A percentile compares a stretch with the other conserved stretches of the same genome.
phyloP scores from a whole-genome alignment of 2,329 filamentous ascomycete genomes.

The Aspergillus viridinutans region DNA sequence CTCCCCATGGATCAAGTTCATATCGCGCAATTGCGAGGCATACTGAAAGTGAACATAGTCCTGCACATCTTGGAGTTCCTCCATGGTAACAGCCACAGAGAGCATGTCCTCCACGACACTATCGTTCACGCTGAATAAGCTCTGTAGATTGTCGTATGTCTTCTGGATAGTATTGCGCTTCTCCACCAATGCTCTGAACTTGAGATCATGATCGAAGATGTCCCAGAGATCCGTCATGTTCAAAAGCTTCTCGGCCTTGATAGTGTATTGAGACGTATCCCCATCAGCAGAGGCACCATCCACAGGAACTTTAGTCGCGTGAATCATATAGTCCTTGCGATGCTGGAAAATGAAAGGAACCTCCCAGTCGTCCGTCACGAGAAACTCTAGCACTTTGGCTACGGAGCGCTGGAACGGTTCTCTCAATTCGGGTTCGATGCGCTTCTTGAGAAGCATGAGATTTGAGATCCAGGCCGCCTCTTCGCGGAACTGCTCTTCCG shows the following conservation, averaged over 20 bases:
- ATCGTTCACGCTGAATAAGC: conserved; percentile 64
- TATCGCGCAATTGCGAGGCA: conserved; percentile 73
- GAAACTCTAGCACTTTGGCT: conserved; percentile 88
- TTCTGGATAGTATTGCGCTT: conserved; percentile 82
- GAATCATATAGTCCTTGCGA: conserved; percentile 94
- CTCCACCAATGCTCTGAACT: conserved; percentile 87
- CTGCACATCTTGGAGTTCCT: conserved; percentile 93
- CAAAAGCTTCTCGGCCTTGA: conserved; percentile 79
- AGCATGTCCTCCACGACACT: conserved; percentile 76
- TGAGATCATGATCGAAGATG: conserved; percentile 89
- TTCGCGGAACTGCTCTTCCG: conserved; percentile 80
- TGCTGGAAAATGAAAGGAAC: conserved; percentile 98
- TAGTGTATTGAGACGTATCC: conserved; percentile 67
- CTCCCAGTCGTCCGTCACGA: conserved; percentile 90
- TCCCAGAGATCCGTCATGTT: conserved; percentile 94
- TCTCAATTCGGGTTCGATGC: conserved; percentile 65
- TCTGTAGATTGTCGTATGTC: conserved; percentile 70
- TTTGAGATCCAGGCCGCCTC: conserved; percentile 90
- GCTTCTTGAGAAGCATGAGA: conserved; percentile 84
- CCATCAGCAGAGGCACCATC: conserved; percentile 62
- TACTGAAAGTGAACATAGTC: conserved; percentile 97
- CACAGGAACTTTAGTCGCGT: conserved; percentile 67
- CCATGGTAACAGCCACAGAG: conserved; percentile 75
- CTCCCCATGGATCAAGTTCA: conserved; percentile 59
- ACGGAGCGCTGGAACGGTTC: conserved; percentile 83